These are phyloP conservation scores for Epichloe brachyelytri DNA, from an alignment of 2,329 filamentous ascomycete species.

Conservation along the genomic window DNA sequence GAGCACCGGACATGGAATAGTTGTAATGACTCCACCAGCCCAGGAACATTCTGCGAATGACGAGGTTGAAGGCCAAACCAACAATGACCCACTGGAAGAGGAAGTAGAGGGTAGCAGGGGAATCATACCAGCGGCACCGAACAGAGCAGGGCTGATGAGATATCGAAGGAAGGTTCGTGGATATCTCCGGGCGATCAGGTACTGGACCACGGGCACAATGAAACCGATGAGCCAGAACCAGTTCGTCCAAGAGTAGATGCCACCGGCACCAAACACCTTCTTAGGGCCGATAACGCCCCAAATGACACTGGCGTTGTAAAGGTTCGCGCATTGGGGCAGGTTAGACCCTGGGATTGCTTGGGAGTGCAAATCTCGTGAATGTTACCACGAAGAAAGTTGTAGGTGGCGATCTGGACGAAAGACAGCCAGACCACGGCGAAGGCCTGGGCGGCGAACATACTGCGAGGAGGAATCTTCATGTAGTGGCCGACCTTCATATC, in stretches of 20 bases:
- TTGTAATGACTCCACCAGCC: conserved; percentile 48
- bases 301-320: conserved; percentile 47
- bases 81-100: conserved; percentile 42
- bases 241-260: conserved; percentile 34
- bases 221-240: conserved; percentile 44
- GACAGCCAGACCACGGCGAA: conserved; percentile 29
- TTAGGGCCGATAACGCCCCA: conserved; percentile 44
- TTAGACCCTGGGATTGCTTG: conserved; percentile 36
- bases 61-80: conserved; percentile 42
- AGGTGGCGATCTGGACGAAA: conserved; percentile 23
- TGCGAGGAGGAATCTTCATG: conserved; percentile 39
- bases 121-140: conserved; percentile 35
- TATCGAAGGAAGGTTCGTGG: conserved; percentile 34
- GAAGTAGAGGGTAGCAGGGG: conserved; percentile 44
- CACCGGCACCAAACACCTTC: conserved; percentile 21
- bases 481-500: conserved; percentile 41
- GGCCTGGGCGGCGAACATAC: conserved; percentile 32
- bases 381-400: conserved; percentile 29
- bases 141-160: conserved; percentile 40
- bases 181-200: conserved; percentile 31
- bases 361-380: conserved; percentile 40
- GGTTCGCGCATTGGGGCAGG: conserved; percentile 42
- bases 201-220: conserved; percentile 34
- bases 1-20: conserved; percentile 44
- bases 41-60: conserved; percentile 33